These are phyloP conservation scores for Hortiboletus campestris DNA, from an alignment of 768 basidiomycete species.

Conservation along the genomic window DNA sequence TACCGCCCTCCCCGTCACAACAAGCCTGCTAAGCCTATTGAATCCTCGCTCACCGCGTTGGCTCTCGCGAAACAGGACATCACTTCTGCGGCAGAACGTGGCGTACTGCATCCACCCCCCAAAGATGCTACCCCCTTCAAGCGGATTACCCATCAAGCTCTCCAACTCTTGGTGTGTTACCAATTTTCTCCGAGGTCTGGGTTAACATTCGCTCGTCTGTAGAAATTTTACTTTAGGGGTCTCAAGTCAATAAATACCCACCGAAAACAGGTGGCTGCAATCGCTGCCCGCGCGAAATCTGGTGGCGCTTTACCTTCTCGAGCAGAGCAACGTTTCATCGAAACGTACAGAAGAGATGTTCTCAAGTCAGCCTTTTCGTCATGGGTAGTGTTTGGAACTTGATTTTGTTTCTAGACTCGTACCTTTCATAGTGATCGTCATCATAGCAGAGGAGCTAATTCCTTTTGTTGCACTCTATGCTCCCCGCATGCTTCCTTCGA, in stretches of 20 bases:
- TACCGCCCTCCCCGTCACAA: conserved; percentile 26
- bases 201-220: background rate
- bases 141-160: conserved; percentile 46
- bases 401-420: conserved; percentile 46
- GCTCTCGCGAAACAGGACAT: conserved; percentile 62
- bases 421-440: conserved; percentile 73
- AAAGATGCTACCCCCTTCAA: conserved; percentile 55
- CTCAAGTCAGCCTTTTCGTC: conserved; percentile 52
- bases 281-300: conserved; percentile 51
- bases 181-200: background rate
- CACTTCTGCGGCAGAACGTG: conserved; percentile 61
- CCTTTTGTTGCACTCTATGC: conserved; percentile 83
- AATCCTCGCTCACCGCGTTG: conserved; percentile 34
- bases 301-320: conserved; percentile 67
- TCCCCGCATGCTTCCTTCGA: conserved; percentile 83
- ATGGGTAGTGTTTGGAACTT: conserved; percentile 2
- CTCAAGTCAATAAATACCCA: conserved; percentile 69
- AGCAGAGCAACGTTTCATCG: conserved; percentile 67
- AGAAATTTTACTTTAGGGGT: conserved; percentile 87
- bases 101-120: conserved; percentile 67
- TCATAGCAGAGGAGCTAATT: conserved; percentile 77
- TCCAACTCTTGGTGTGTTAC: conserved; percentile 44
- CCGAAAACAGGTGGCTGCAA: conserved; percentile 50
- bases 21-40: conserved; percentile 18
- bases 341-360: conserved; percentile 62